phyloP scores from a whole-genome alignment of 2,329 filamentous ascomycete genomes.

The Ascochyta koolunga region DNA sequence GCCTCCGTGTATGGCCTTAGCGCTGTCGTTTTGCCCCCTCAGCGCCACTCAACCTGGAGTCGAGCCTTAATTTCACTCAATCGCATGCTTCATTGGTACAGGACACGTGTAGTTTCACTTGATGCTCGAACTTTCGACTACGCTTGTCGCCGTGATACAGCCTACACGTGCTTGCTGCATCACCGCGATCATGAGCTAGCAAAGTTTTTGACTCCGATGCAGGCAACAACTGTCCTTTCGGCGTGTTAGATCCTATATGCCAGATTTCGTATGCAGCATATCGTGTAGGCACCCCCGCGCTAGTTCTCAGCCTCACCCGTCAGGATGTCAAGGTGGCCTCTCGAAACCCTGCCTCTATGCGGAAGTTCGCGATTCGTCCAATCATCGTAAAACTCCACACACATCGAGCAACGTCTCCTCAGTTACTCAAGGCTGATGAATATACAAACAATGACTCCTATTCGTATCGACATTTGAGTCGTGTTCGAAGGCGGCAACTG shows the following conservation, averaged over 20 bases:
- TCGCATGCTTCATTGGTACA: constrained; percentile 34
- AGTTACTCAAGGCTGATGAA: neutral
- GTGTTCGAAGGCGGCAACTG: too few species aligned
- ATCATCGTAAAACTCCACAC: neutral
- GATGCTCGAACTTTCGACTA: constrained; percentile 27
- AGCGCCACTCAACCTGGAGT: constrained; percentile 9
- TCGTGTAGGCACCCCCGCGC: neutral
- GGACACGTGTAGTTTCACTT: constrained; percentile 39
- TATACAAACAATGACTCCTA: neutral
- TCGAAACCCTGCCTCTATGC: constrained; percentile 10
- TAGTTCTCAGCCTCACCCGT: constrained; percentile 17
- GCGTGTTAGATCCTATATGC: neutral
- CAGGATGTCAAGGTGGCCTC: constrained; percentile 15
- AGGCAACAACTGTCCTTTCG: constrained; percentile 4
- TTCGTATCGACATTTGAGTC: too few species aligned
- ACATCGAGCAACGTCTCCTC: constrained; percentile 1
- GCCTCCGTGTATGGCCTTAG: constrained; percentile 28
- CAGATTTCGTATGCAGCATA: neutral
- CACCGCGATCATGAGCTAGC: too few species aligned
- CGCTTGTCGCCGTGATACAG: constrained; percentile 11
- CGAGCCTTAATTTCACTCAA: constrained; percentile 37
- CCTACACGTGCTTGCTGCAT: constrained; percentile 14
- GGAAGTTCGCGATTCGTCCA: constrained; percentile 4
- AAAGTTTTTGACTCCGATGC: neutral
- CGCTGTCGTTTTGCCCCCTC: constrained; percentile 9